phyloP scores from a whole-genome alignment of 2,329 filamentous ascomycete species.

The Fusarium nematophilum region DNA sequence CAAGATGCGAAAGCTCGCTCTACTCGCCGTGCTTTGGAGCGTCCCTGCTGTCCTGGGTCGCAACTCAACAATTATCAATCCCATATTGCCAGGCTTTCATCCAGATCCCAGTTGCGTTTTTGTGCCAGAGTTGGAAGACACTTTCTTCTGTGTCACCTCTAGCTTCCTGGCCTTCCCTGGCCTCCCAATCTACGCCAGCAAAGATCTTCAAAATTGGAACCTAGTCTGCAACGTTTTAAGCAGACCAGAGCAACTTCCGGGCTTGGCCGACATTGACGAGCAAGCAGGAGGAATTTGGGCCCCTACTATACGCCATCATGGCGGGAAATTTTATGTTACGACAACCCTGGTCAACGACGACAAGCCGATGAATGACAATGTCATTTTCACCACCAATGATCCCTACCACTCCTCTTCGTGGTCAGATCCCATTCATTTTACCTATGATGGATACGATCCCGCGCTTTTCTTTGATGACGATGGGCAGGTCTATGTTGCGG shows the following conservation, averaged over 20 bases:
- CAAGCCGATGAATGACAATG: constrained; percentile 38
- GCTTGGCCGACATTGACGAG: constrained; percentile 35
- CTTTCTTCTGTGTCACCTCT: constrained; percentile 63
- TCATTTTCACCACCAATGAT: constrained; percentile 55
- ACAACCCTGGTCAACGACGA: constrained; percentile 54
- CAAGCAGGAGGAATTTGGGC: constrained; percentile 60
- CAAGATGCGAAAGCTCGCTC: too few species aligned
- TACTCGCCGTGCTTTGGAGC: too few species aligned
- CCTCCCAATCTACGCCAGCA: constrained; percentile 62
- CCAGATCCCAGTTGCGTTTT: constrained; percentile 59
- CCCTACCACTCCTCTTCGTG: constrained; percentile 53
- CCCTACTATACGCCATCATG: constrained; percentile 55
- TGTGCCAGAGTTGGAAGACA: constrained; percentile 53
- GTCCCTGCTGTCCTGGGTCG: too few species aligned
- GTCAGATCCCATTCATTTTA: constrained; percentile 47
- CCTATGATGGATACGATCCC: constrained; percentile 33
- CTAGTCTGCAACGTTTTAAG: constrained; percentile 44
- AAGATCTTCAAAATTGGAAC: constrained; percentile 62
- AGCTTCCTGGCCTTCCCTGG: constrained; percentile 65
- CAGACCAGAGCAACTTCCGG: constrained; percentile 55
- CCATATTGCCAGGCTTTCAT: constrained; percentile 61
- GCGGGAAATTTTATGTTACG: constrained; percentile 58
- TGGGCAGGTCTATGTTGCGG: constrained; percentile 50
- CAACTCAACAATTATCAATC: constrained; percentile 50
- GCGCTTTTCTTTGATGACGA: constrained; percentile 37